Base-by-base conservation (phyloP, 2,329 filamentous ascomycete genomes). In the Colletotrichum viniferum region DNA sequence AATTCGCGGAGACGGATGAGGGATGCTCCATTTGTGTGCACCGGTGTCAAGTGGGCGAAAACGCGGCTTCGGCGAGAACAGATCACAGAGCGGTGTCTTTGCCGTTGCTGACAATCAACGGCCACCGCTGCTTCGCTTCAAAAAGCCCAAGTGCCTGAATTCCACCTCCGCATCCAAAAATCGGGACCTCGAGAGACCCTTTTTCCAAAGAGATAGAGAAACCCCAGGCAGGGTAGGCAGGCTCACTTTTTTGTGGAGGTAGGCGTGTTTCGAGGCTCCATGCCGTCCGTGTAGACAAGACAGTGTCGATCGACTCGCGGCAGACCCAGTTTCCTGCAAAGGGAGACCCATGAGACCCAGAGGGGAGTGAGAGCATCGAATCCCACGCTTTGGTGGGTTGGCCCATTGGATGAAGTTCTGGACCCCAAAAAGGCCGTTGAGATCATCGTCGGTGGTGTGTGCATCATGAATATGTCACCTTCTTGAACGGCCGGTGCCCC, bases 81-180 rank as follows among this genome's bases (percentile, higher is more conserved):
- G 18, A n/a, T 6, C 67, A 61, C 26, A 69, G 61, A 74, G 36
- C 21, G 24, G 55, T 48, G n/a, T 58, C 38, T 21, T 32, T 26
- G 21, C 30, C 18, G 64, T 38, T 36, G 48, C 43, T 52, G 43
- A 52, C 43, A 52, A 52, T 52, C n/a, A 52, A 13, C 43, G 43
- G 43, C 43, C 43, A 52, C 43, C 43, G 43, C 43, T 21, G 43
- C 28, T 38, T 72, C 6, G 32, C 21, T 21, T 16, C 21, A 24
- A 52, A n/a, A 52, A 52, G 1, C n/a, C n/a, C n/a, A 13, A 52
- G 43, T 52, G 43, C 43, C 43, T 52, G 43, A 52, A 52, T n/a
- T 67, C 67, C 67, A 69, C 67, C 67, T 69, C 67, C 67, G 73
- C 69, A n/a, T 36, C 14, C 21, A 38, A 58, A 63, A 58, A 52